Conservation (phyloP, 1,284 basidiomycete species). For the Cryptococcus wingfieldii region DNA sequence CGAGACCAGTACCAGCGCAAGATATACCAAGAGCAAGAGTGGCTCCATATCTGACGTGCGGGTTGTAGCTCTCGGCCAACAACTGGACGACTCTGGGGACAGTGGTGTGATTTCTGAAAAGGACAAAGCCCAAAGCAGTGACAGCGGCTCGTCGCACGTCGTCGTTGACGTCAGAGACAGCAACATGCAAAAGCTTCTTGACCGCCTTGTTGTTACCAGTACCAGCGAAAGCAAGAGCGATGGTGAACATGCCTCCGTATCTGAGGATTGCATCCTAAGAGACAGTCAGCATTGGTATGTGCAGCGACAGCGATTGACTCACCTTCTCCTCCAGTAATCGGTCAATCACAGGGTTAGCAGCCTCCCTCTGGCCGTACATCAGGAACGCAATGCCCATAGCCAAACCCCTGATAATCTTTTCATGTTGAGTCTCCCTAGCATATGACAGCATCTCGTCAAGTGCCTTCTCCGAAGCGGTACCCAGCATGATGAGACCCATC, state of each 20-base stretch:
- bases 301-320: slow-evolving; percentile 16
- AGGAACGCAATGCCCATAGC: slow-evolving; percentile 86
- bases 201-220: slow-evolving; percentile 90
- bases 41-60: slow-evolving; percentile 93
- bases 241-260: slow-evolving; percentile 91
- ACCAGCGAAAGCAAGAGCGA: slow-evolving; percentile 90
- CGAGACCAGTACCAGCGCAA: slow-evolving; percentile 92
- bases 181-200: slow-evolving; percentile 83
- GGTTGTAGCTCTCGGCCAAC: slow-evolving; percentile 94
- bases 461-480: slow-evolving; percentile 70
- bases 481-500: slow-evolving; percentile 95
- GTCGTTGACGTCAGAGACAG: slow-evolving; percentile 93
- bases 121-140: slow-evolving; percentile 85
- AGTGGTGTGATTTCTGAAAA: slow-evolving; percentile 91
- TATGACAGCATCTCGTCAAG: slow-evolving; percentile 91
- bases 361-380: slow-evolving; percentile 84
- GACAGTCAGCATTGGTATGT: background rate
- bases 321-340: slow-evolving; percentile 80
- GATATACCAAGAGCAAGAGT: slow-evolving; percentile 91
- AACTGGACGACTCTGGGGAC: slow-evolving; percentile 93
- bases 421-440: slow-evolving; percentile 91
- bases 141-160: slow-evolving; percentile 93
- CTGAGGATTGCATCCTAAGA: slow-evolving; percentile 84
- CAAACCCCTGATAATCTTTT: slow-evolving; percentile 94
- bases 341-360: slow-evolving; percentile 74